These are phyloP conservation scores for Lodderomyces metapsilosis DNA, from an alignment of 1,139 yeast species.

Conservation along the genomic window DNA sequence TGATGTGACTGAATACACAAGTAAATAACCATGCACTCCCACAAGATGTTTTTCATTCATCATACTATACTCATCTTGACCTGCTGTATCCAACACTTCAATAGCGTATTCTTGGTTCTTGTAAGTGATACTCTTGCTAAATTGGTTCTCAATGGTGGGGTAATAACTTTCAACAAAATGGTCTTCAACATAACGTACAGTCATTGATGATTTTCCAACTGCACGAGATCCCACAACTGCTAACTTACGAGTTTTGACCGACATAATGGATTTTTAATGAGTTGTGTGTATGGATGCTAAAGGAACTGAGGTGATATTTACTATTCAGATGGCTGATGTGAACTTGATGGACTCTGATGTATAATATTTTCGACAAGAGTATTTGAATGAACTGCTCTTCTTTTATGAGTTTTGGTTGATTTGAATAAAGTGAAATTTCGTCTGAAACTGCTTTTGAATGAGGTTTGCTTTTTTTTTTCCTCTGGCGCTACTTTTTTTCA, in stretches of 20 bases:
- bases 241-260: conserved; percentile 66
- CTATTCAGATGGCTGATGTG: no score
- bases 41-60: conserved; percentile 80
- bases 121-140: conserved; percentile 67
- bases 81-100: conserved; percentile 90
- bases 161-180: conserved; percentile 88
- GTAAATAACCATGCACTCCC: conserved; percentile 81
- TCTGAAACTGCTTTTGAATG: background rate
- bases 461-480: no score
- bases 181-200: conserved; percentile 83
- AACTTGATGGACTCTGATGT: no score
- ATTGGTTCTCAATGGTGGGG: conserved; percentile 91
- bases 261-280: conserved; percentile 10
- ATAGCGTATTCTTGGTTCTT: conserved; percentile 78
- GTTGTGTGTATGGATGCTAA: no score
- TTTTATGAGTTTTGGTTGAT: conserved; percentile 3
- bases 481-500: background rate
- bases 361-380: no score
- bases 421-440: background rate
- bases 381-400: no score
- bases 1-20: conserved; percentile 81
- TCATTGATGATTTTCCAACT: conserved; percentile 86
- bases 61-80: conserved; percentile 89
- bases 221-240: conserved; percentile 90
- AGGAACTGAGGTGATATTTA: no score